These are phyloP conservation scores for Kewa caespitosa DNA, from an alignment of 179 eudicot genomes.

Conservation along the genomic window DNA sequence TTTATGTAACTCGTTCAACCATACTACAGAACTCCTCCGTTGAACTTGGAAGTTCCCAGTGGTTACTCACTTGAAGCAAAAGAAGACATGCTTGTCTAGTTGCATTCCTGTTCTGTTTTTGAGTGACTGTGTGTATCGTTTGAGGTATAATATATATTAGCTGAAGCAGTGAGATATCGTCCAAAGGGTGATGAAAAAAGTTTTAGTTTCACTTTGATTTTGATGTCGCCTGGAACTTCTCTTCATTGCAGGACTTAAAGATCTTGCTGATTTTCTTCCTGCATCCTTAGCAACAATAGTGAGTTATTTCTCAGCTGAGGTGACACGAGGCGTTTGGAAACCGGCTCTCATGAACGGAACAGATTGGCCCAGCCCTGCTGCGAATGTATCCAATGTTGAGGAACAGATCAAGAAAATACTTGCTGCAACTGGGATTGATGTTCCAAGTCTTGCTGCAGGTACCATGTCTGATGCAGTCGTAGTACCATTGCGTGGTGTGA, in stretches of 20 bases:
- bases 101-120: no score
- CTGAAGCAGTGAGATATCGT: slow-evolving; percentile 1
- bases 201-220: background rate
- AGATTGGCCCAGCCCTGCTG: slow-evolving; percentile 99
- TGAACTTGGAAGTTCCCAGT: no score
- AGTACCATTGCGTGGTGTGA: background rate
- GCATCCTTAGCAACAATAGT: slow-evolving; percentile 93
- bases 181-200: background rate
- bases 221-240: slow-evolving; percentile 3
- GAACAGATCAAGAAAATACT: slow-evolving; percentile 89
- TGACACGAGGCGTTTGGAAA: slow-evolving; percentile 96
- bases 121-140: background rate
- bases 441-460: slow-evolving; percentile 94
- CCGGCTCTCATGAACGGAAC: slow-evolving; percentile 95
- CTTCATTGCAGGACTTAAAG: slow-evolving; percentile 71
- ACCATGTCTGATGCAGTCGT: slow-evolving; percentile 2
- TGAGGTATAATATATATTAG: background rate
- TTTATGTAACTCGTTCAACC: no score
- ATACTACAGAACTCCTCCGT: no score
- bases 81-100: no score
- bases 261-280: slow-evolving; percentile 96
- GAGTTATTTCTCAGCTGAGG: slow-evolving; percentile 97
- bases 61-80: no score
- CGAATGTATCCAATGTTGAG: slow-evolving; percentile 85
- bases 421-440: slow-evolving; percentile 87